These are phyloP conservation scores for Fallopia convolvulus DNA, from an alignment of 148 eudicot genomes.

Conservation along the genomic window DNA sequence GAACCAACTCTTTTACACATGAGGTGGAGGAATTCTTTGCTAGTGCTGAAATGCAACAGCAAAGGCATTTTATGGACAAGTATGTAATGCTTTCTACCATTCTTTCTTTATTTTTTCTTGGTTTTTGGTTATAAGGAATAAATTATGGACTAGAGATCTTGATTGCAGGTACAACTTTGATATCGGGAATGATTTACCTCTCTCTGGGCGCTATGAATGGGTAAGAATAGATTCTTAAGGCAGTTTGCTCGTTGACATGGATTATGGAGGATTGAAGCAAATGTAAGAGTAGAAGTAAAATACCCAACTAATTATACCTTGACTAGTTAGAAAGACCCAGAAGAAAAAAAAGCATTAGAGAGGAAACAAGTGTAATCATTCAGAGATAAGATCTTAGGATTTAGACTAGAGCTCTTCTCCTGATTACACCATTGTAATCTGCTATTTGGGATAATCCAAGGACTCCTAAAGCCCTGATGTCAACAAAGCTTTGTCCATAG, in stretches of 20 bases:
- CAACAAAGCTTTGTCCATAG: slow-evolving; percentile 2
- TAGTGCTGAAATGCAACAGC: slow-evolving; percentile 48
- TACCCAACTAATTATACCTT: slow-evolving; percentile 15
- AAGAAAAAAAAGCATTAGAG: background rate
- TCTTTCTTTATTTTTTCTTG: too few species aligned
- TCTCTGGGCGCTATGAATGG: slow-evolving; percentile 84
- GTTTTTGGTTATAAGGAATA: background rate
- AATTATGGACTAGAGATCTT: background rate
- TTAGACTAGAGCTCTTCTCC: background rate
- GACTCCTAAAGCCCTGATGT: background rate
- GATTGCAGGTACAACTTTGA: slow-evolving; percentile 83
- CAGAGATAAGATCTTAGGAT: slow-evolving; percentile 6
- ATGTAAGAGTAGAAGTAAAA: slow-evolving; percentile 8
- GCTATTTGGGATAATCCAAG: slow-evolving; percentile 6
- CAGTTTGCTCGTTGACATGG: background rate
- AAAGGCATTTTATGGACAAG: slow-evolving; percentile 60
- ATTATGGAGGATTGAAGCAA: background rate
- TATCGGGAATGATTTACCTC: slow-evolving; percentile 57
- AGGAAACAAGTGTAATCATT: slow-evolving; percentile 6
- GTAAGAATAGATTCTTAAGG: slow-evolving; percentile 41
- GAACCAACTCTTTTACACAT: slow-evolving; percentile 40
- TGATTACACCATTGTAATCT: slow-evolving; percentile 10
- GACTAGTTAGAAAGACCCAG: slow-evolving; percentile 10
- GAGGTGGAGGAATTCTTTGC: slow-evolving; percentile 86
- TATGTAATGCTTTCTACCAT: slow-evolving; percentile 18